These are phyloP conservation scores for Gomphus bonarii DNA, from an alignment of 1,284 basidiomycete species.

Conservation along the genomic window DNA sequence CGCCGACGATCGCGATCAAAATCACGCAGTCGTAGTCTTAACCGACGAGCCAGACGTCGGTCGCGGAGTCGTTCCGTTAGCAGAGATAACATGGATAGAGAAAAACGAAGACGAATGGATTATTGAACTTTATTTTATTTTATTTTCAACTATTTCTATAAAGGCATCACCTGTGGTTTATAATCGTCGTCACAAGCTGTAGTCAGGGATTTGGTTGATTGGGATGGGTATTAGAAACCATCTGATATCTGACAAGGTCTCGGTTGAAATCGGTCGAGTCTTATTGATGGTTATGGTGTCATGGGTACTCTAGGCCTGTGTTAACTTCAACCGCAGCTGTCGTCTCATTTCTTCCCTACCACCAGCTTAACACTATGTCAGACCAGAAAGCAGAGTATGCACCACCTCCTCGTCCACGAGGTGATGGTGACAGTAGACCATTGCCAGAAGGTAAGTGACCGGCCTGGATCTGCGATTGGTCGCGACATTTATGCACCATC, in stretches of 20 bases:
- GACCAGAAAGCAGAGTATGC: conserved; percentile 1
- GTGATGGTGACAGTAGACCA: conserved; percentile 8
- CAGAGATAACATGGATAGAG: conserved; percentile 22
- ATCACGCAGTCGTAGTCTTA: conserved; percentile 17
- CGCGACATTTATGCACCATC: not conserved
- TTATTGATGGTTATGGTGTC: not conserved
- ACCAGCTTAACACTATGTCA: conserved; percentile 2
- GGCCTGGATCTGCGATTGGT: not conserved
- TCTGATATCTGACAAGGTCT: too few species aligned
- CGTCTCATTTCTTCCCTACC: not conserved
- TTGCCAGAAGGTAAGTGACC: conserved; percentile 6
- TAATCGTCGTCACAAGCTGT: too few species aligned
- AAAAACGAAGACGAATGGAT: conserved; percentile 30
- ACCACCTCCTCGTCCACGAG: conserved; percentile 1
- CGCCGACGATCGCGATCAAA: conserved; percentile 19
- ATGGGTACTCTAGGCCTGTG: not conserved
- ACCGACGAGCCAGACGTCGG: conserved; percentile 25
- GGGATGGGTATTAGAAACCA: too few species aligned
- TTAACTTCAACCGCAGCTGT: not conserved
- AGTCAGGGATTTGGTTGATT: too few species aligned
- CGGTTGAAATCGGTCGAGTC: too few species aligned
- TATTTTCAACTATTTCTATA: not conserved
- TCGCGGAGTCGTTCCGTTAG: conserved; percentile 34
- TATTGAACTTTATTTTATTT: conserved; percentile 9
- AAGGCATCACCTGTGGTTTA: not conserved